Base-by-base conservation (phyloP, 2,329 filamentous ascomycete species). In the Diaporthe humulicola region DNA sequence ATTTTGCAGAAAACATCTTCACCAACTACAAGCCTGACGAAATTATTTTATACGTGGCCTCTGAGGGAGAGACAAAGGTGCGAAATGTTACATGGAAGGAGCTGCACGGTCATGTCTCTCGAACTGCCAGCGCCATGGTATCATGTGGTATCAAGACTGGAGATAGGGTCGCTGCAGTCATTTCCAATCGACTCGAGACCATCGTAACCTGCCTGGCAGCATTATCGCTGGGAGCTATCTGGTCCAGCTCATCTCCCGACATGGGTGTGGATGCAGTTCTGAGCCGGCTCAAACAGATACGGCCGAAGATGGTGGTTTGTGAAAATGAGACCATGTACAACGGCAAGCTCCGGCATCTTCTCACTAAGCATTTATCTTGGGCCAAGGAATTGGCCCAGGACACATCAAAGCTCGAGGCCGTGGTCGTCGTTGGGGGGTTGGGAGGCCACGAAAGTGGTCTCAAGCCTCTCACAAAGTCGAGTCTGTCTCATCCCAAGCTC, bases 191-290 rank as follows among this genome's bases (percentile, higher is more conserved):
- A 25, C 56, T 71, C 5, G 70, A 76, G 15, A 69, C 76, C 6
- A 33, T 77, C 10, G 74, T 76, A 17, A 14, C 71, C 36, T 75
- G 72, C 6, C 73, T 76, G 7, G 76, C 76, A 2, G 38, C 70
- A 2, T 64, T 74, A 6, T 73, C 73, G 4, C 30, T 77, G 17
- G 76, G 76, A 9, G 76, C 76, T 3, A 33, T 76, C 25, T 77
- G 73, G 72, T 77, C 76, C 17, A 71, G 61, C 17, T 64, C 72
- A 12, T 74, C 74, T 17, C 74, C 75, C 10, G 76, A 77, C 40
- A 67, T 77, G 28, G 76, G 76, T 9, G 36, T 73, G n/a, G 70
- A 75, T 0, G 76, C 64, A 3, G 73, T 77, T 2, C 54, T 77
- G n/a, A 67, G 74, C 61, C 75, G 76, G 17, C 70, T 73, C 30